Conservation (phyloP, 225 moss, liverwort and hornwort species). For the Pseudoscleropodium purum region DNA sequence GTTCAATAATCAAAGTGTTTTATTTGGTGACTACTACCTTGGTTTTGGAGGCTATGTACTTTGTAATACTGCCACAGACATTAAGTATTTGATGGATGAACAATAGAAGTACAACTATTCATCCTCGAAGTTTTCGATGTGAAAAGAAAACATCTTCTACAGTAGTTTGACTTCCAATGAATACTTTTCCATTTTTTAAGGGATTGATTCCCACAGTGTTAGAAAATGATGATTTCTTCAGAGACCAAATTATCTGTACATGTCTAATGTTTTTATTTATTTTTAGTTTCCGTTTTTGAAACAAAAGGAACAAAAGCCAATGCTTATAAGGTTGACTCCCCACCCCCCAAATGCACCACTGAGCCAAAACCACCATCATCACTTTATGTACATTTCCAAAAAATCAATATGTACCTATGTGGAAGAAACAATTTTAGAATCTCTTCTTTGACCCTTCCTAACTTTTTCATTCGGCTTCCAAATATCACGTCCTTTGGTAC, state of each 20-base stretch:
- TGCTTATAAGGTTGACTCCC: background rate
- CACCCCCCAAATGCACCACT: rapidly evolving
- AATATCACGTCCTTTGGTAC: background rate
- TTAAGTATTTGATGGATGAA: no score
- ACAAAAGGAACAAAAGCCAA: background rate
- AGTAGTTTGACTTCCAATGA: no score
- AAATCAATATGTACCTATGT: background rate
- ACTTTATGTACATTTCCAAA: no score
- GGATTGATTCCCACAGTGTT: no score
- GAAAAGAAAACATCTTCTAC: no score
- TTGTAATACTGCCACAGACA: no score
- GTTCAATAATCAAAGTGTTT: background rate
- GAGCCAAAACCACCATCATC: background rate
- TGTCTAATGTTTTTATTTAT: rapidly evolving
- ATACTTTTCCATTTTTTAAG: no score
- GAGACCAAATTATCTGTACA: no score
- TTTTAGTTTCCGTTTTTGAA: background rate
- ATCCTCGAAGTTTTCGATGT: no score
- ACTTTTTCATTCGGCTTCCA: background rate
- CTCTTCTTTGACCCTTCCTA: background rate
- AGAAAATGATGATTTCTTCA: no score
- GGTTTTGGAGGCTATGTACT: rapidly evolving
- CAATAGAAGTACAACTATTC: no score
- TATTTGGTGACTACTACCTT: background rate
- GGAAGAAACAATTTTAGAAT: background rate